phyloP scores from a whole-genome alignment of 441 rosid species.

The Populus hybrid region DNA sequence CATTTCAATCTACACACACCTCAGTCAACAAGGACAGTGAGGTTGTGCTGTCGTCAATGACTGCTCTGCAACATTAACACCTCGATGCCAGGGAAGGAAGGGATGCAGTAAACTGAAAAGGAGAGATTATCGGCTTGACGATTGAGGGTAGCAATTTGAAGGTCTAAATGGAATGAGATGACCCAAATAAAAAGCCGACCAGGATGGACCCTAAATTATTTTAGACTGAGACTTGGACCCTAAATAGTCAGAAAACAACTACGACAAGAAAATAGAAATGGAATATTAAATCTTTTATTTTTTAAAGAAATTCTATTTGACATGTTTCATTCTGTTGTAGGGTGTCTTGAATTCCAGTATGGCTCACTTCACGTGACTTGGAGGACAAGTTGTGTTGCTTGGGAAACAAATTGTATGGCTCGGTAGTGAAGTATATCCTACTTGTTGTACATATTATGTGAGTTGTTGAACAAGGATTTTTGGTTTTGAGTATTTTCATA shows the following conservation, averaged over 20 bases:
- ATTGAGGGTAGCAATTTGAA: background rate
- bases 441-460: background rate
- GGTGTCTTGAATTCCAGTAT: background rate
- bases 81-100: background rate
- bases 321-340: background rate
- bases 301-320: too few species aligned
- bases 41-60: background rate
- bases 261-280: background rate
- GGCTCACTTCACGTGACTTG: background rate
- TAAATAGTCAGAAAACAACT: too few species aligned
- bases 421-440: background rate
- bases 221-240: background rate
- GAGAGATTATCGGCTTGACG: background rate
- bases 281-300: background rate
- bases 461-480: background rate
- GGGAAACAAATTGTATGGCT: background rate
- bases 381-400: background rate
- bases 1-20: slow-evolving; percentile 9
- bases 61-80: background rate
- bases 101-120: background rate
- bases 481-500: background rate
- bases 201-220: background rate
- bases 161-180: background rate
- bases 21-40: background rate
- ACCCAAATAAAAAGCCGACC: background rate